A percentile compares a stretch with the other conserved stretches of the same genome.
phyloP scores from a whole-genome alignment of 2,329 filamentous ascomycete genomes.

The Pseudofabraea citricarpa region DNA sequence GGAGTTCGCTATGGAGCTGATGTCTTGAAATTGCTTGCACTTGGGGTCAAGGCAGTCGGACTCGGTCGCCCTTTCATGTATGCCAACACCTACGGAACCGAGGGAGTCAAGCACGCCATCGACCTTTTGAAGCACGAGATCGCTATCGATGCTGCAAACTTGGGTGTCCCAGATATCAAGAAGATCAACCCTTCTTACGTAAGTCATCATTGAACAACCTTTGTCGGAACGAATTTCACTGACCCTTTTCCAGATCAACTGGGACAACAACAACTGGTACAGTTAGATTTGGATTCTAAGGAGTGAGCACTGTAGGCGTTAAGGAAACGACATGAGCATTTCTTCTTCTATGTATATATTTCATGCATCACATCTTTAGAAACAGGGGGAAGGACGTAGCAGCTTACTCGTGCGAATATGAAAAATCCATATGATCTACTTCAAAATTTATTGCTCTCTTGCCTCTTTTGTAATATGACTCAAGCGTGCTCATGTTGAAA shows the following conservation, averaged over 20 bases:
- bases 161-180: background rate
- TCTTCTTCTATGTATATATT: too few species aligned
- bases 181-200: background rate
- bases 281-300: too few species aligned
- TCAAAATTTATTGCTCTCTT: too few species aligned
- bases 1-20: constrained; percentile 52
- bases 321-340: too few species aligned
- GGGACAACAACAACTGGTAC: background rate
- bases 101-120: background rate
- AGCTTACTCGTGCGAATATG: too few species aligned
- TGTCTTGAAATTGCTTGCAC: constrained; percentile 52
- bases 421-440: too few species aligned
- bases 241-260: background rate
- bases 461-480: too few species aligned
- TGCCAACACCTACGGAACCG: background rate
- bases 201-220: background rate
- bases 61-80: constrained; percentile 38
- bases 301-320: too few species aligned
- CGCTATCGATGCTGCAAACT: background rate
- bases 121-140: background rate
- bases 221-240: background rate
- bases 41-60: constrained; percentile 57
- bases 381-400: too few species aligned
- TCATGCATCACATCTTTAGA: too few species aligned
- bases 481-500: too few species aligned